Evolutionary conservation across 306 rosid species (phyloP).

Genomic region (Citrullus colocynthis): DNA sequence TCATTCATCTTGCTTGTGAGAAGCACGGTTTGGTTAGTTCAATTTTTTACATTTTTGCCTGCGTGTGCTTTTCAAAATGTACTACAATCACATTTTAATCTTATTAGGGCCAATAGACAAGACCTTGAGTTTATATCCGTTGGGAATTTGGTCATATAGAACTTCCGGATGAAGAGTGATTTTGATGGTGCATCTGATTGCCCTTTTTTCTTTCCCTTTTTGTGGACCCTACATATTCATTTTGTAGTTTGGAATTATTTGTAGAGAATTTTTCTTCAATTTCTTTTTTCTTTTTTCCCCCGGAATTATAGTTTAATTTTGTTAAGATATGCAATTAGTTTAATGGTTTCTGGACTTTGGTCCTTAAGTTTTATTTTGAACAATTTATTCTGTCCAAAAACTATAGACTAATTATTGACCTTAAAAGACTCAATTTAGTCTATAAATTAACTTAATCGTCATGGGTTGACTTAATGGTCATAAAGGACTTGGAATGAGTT

Average conservation of each 20-base stretch:
- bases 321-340: not conserved
- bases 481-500: too few relatives aligned
- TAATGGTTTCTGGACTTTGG: not conserved
- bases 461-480: too few relatives aligned
- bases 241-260: not conserved
- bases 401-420: not conserved
- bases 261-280: not conserved
- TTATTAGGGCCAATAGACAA: not conserved
- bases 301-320: not conserved
- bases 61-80: slow-evolving; percentile 1
- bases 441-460: too few relatives aligned
- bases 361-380: not conserved
- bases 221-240: not conserved
- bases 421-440: too few relatives aligned
- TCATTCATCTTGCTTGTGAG: not conserved
- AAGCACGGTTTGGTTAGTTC: not conserved
- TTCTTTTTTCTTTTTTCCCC: not conserved
- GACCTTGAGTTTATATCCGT: not conserved
- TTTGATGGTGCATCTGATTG: not conserved
- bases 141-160: not conserved
- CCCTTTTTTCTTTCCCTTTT: not conserved
- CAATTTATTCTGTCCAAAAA: not conserved
- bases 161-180: not conserved
- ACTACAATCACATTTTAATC: not conserved
- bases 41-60: not conserved